Percentiles rank a stretch among this genome's conserved stretches.
Evolutionary conservation across 208 protist genomes (phyloP).

Genomic region (Trypanosoma boissoni): DNA sequence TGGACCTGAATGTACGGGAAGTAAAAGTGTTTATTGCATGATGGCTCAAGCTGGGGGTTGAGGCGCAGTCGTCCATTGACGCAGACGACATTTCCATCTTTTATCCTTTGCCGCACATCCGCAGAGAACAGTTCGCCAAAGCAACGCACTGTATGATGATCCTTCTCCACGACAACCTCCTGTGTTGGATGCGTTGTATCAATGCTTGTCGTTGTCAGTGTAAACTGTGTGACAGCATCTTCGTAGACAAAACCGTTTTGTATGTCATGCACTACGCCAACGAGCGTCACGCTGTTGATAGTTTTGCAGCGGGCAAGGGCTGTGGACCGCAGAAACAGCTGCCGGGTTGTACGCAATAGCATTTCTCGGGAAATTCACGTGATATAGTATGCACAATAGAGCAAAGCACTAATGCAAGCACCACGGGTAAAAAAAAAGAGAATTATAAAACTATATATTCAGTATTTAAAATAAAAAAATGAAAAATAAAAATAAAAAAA

Average conservation of each 20-base stretch:
- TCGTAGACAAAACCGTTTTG: slow-evolving; percentile 90
- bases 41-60: slow-evolving; percentile 87
- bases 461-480: too few species aligned
- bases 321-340: slow-evolving; percentile 16
- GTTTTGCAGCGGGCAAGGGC: slow-evolving; percentile 19
- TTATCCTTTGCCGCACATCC: slow-evolving; percentile 66
- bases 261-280: slow-evolving; percentile 90
- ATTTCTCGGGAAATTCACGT: background rate
- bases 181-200: slow-evolving; percentile 69
- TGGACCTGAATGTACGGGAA: slow-evolving; percentile 91
- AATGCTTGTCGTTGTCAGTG: slow-evolving; percentile 85
- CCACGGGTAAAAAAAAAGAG: too few species aligned
- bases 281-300: slow-evolving; percentile 88
- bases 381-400: too few species aligned
- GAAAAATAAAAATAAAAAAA: too few species aligned
- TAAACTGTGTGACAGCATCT: slow-evolving; percentile 90
- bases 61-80: slow-evolving; percentile 84
- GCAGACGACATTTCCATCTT: slow-evolving; percentile 85
- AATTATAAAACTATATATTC: too few species aligned
- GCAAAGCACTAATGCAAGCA: background rate
- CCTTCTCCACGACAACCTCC: slow-evolving; percentile 88
- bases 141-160: slow-evolving; percentile 91
- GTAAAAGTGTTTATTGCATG: slow-evolving; percentile 90
- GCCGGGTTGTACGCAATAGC: slow-evolving; percentile 11
- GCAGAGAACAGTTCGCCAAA: slow-evolving; percentile 86